A percentile compares a stretch with the other conserved stretches of the same genome.
phyloP scores from a whole-genome alignment of 495 filamentous ascomycete genomes.

The Neurospora sp. region DNA sequence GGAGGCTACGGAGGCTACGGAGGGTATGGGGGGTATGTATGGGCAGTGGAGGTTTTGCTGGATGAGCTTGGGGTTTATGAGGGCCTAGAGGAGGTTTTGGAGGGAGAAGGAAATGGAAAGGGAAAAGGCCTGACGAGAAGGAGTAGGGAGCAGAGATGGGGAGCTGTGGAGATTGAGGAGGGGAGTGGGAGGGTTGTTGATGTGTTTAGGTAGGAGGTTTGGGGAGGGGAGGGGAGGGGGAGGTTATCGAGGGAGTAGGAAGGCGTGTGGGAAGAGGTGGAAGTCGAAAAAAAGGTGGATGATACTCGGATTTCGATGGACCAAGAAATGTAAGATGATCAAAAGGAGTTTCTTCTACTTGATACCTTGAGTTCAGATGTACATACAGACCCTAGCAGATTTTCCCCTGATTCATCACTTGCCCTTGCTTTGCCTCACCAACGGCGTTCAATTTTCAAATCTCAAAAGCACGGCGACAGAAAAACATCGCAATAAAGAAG shows the following conservation, averaged over 20 bases:
- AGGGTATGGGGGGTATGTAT: slow-evolving; percentile 8
- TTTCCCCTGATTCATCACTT: neutral
- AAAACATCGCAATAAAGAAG: neutral
- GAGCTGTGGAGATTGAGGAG: slow-evolving; percentile 23
- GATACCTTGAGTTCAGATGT: neutral
- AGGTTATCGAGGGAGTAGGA: neutral
- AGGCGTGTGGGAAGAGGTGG: neutral
- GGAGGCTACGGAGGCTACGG: slow-evolving; percentile 2
- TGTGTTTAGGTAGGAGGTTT: slow-evolving; percentile 1
- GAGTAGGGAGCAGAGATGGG: slow-evolving; percentile 35
- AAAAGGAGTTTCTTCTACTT: neutral
- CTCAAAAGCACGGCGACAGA: neutral
- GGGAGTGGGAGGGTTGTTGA: slow-evolving; percentile 20
- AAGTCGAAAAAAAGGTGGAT: too few relatives aligned
- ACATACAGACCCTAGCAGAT: neutral
- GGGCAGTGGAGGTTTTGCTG: slow-evolving; percentile 35
- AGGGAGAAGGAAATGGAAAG: neutral
- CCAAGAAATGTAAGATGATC: neutral
- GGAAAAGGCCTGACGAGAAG: slow-evolving; percentile 6
- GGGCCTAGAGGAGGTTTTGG: neutral
- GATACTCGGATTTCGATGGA: neutral
- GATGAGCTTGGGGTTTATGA: slow-evolving; percentile 29
- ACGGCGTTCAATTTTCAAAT: neutral
- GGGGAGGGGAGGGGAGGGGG: neutral
- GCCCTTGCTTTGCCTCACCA: neutral